Evolutionary conservation across 1,284 basidiomycete species (phyloP), one percentile per base, ranked within the genome.

Genomic region (Heliocybe sulcata): DNA sequence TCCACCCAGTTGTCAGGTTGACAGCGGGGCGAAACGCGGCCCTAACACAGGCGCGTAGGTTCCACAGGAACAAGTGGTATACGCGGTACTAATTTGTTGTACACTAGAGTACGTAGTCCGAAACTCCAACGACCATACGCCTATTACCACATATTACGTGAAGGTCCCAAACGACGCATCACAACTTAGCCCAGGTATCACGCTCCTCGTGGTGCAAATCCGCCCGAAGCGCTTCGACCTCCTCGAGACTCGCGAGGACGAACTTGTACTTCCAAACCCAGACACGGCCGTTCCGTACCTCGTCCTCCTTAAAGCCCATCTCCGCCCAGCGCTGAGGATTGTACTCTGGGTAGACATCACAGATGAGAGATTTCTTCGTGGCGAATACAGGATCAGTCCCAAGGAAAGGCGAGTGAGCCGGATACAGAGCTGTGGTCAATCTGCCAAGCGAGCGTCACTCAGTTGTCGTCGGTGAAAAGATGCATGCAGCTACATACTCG

Each of bases 321-420:
- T 65, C 63, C 11, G 48, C 55, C 67, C 70, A 71, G 23, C 63
- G 59, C 49, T 59, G 54, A 14, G 67, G 64, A 52, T 72, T 65
- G 10, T 55, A 57, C 52, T 69, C 68, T 55, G 70, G 65, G 2
- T 58, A 57, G 35, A 71, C 63, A 33, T 68, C 62, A 52, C 68
- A 67, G 52, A 74, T 67, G 22, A 74, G 65, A 10, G 69, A 71
- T 54, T 69, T 72, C 64, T 70, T 71, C 3, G 72, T 73, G 22
- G 71, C 72, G 56, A 74, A 74, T 3, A 73, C 72, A 22, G 71
- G 72, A 59, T 74, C 72, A 1, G 70, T 72, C 27, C 69, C 67
- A 11, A 74, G 67, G 64, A 72, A 74, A 4, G 71, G 71, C 23
- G 71, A 72, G 57, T 70, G 69, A 4, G 69, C 66, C 10, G 72